Percentiles rank a stretch among this genome's conserved stretches.
These are phyloP conservation scores for Trichophaea hybrida DNA, from an alignment of 2,329 filamentous ascomycete genomes.

Conservation along the genomic window DNA sequence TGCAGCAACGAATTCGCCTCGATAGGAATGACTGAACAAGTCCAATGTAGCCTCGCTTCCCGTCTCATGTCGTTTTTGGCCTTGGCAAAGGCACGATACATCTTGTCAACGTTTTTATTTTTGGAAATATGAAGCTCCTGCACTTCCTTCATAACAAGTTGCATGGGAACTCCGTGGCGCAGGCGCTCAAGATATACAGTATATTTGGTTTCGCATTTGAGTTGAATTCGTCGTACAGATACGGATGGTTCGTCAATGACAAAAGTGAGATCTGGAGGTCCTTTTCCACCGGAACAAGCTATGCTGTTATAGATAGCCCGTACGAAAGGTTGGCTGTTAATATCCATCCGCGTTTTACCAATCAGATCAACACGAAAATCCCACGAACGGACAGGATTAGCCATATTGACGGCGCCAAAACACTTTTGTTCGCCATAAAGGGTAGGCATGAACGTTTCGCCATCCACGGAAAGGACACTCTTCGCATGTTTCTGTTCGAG, in stretches of 20 bases:
- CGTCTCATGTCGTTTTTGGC: neutral
- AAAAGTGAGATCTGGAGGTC: neutral
- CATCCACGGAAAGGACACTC: neutral
- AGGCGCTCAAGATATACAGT: neutral
- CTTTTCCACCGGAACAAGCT: neutral
- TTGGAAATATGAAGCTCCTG: neutral
- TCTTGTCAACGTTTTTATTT: neutral
- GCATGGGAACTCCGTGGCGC: neutral
- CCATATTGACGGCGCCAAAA: neutral
- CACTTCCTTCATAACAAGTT: conserved; percentile 1
- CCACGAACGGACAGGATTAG: neutral
- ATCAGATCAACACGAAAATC: neutral
- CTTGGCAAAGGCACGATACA: neutral
- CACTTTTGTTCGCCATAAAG: neutral
- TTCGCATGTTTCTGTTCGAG: neutral
- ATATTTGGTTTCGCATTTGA: neutral
- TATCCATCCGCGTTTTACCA: neutral
- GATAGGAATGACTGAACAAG: neutral
- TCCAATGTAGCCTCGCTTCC: neutral
- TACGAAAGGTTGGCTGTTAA: neutral
- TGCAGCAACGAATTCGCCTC: neutral
- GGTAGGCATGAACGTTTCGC: neutral
- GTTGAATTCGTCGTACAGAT: neutral
- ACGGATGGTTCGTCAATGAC: neutral
- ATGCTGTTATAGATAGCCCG: neutral